A percentile compares a stretch with the other conserved stretches of the same genome.
These are phyloP conservation scores for Colletotrichum sp. DNA, from an alignment of 2,329 filamentous ascomycete genomes.

Conservation along the genomic window DNA sequence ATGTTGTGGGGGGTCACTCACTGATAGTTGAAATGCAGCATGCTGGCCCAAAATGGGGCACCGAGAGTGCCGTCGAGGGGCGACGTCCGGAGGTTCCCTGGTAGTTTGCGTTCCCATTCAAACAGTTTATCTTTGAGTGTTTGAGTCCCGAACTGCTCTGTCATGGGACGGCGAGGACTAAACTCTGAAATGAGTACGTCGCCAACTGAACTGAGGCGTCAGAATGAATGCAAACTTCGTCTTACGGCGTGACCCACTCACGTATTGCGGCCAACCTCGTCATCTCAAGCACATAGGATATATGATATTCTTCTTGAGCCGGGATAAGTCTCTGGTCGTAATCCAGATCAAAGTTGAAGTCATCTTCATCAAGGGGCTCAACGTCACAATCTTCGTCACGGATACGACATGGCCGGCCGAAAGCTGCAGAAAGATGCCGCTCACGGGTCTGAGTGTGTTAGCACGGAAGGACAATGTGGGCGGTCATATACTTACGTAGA, in stretches of 20 bases:
- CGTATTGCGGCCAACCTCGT: conserved; percentile 36
- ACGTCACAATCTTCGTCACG: conserved; percentile 43
- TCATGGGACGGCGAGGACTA: background rate
- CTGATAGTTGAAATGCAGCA: background rate
- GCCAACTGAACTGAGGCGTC: background rate
- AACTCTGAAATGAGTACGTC: background rate
- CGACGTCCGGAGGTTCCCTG: background rate
- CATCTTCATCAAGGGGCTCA: conserved; percentile 32
- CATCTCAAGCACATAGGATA: conserved; percentile 41
- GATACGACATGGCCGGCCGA: conserved; percentile 39
- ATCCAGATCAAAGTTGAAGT: conserved; percentile 35
- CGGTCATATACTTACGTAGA: background rate
- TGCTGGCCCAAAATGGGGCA: background rate
- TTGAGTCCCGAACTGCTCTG: background rate
- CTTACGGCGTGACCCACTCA: background rate
- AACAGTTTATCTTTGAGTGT: background rate
- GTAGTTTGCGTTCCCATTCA: background rate
- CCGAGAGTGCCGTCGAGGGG: background rate
- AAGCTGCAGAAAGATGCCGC: conserved; percentile 37
- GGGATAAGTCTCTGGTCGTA: background rate
- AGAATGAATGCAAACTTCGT: background rate
- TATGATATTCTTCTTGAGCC: conserved; percentile 31
- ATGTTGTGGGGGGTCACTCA: background rate
- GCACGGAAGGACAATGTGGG: background rate
- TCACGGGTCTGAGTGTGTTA: conserved; percentile 26